Evolutionary conservation across 1,139 yeast species (phyloP), one percentile per base, ranked within the genome.

Genomic region (Blastobotrys elegans): DNA sequence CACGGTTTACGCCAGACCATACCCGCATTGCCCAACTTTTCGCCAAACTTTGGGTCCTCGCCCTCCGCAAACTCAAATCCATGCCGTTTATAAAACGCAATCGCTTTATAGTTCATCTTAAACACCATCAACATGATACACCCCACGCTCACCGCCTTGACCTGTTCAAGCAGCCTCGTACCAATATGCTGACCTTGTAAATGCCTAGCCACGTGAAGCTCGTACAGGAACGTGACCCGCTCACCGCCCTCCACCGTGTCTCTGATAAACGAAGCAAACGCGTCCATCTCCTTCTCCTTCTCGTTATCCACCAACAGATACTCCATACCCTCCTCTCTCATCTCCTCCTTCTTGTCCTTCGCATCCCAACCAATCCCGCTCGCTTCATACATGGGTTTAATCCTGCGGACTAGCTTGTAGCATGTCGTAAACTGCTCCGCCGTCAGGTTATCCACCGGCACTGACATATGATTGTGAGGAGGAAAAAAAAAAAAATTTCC

Each of bases 221-320:
- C 84, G 57, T 76, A 79, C 32, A 79, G 64, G 55, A 77, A 79
- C 6, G 79, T 59, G 22, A 71, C 74, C 44, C 64, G 66, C 18
- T 36, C 44, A 13, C 39, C 33, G 53, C 34, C 43, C 26, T 44
- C 48, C 14, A 30, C 40, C 10, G 50, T 39, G 14, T 41, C 31
- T 8, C 32, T 40, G 57, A 69, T 69, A 53, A 71, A 67, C 14
- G 79, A 71, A 6, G 75, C 55, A 54, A 76, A 77, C 6, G 69
- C 79, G 3, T 64, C 64, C n/a, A 75, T 48, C 24, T 42, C 27
- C 22, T 43, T 32, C 34, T 14, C 24, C 4, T 35, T 38, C n/a
- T 35, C 36, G 34, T 18, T 31, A 29, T 24, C 30, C 30, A 6
- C 32, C 16, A 11, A 51, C 50, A 53, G 36, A 52, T 71, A 76